Conservation (phyloP, 495 filamentous ascomycete species). For the Annulohypoxylon moriforme region DNA sequence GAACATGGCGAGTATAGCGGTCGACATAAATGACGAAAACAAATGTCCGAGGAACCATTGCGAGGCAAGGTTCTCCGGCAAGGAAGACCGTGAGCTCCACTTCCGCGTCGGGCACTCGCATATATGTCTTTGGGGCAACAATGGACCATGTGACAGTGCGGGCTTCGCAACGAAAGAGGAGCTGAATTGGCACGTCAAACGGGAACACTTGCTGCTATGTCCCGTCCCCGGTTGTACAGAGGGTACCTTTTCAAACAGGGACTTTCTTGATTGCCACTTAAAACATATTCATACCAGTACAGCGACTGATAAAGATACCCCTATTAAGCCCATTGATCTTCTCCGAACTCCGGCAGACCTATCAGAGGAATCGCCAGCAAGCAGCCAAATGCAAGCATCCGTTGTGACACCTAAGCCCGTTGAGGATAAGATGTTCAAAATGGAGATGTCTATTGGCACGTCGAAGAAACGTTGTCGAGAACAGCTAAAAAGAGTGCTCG, state of each 20-base stretch:
- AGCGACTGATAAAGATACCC: neutral
- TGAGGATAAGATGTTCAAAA: constrained; percentile 32
- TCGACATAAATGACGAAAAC: neutral
- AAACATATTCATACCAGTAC: constrained; percentile 29
- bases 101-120: constrained; percentile 14
- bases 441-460: constrained; percentile 43
- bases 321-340: constrained; percentile 14
- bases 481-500: constrained; percentile 36
- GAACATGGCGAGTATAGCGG: constrained; percentile 9
- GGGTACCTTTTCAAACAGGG: constrained; percentile 22
- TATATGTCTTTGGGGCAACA: constrained; percentile 45
- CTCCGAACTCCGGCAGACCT: neutral
- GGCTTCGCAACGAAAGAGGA: constrained; percentile 43
- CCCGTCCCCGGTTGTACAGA: constrained; percentile 45
- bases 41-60: constrained; percentile 4
- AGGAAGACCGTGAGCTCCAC: constrained; percentile 20
- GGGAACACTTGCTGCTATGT: constrained; percentile 47
- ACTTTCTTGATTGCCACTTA: constrained; percentile 44
- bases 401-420: neutral
- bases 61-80: neutral
- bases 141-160: constrained; percentile 30
- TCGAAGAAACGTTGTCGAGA: constrained; percentile 48
- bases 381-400: neutral
- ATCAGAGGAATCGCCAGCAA: neutral
- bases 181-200: constrained; percentile 50